Percentiles rank a stretch among this genome's conserved stretches.
Evolutionary conservation across 768 basidiomycete species (phyloP).

Genomic region (Mycena galopus): DNA sequence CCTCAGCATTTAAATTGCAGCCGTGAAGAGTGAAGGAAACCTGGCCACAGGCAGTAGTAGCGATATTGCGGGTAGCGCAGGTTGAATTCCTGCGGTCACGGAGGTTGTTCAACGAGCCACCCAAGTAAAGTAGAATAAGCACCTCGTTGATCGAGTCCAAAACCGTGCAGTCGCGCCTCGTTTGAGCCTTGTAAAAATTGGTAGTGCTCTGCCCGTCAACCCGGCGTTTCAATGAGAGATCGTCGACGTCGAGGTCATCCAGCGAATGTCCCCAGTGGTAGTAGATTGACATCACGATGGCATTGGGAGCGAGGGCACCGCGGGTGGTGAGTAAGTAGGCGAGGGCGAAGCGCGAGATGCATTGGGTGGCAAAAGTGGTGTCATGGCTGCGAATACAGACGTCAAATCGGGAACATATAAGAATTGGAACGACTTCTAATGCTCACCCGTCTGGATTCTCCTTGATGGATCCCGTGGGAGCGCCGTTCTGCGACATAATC

Average conservation of each 20-base stretch:
- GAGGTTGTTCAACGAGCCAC: not conserved
- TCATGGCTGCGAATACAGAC: not conserved
- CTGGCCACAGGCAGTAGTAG: not conserved
- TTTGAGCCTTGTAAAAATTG: not conserved
- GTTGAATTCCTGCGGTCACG: not conserved
- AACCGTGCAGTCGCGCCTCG: not conserved
- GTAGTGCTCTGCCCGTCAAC: not conserved
- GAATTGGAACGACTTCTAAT: too few species aligned
- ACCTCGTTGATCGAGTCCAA: not conserved
- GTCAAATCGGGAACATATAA: too few species aligned
- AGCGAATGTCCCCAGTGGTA: slow-evolving; percentile 2
- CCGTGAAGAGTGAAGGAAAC: too few species aligned
- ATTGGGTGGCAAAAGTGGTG: not conserved
- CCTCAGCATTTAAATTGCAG: too few species aligned
- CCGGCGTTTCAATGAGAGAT: not conserved
- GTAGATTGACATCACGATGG: not conserved
- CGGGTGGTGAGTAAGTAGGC: slow-evolving; percentile 3
- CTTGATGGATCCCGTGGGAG: not conserved
- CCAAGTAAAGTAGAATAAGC: not conserved
- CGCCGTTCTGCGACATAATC: slow-evolving; percentile 12
- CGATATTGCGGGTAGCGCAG: not conserved
- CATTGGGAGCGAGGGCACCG: slow-evolving; percentile 8
- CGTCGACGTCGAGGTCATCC: slow-evolving; percentile 5
- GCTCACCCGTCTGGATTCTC: not conserved
- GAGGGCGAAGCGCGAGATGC: slow-evolving; percentile 16